Conservation (phyloP, 2,329 filamentous ascomycete species). For the Fusarium sp. region DNA sequence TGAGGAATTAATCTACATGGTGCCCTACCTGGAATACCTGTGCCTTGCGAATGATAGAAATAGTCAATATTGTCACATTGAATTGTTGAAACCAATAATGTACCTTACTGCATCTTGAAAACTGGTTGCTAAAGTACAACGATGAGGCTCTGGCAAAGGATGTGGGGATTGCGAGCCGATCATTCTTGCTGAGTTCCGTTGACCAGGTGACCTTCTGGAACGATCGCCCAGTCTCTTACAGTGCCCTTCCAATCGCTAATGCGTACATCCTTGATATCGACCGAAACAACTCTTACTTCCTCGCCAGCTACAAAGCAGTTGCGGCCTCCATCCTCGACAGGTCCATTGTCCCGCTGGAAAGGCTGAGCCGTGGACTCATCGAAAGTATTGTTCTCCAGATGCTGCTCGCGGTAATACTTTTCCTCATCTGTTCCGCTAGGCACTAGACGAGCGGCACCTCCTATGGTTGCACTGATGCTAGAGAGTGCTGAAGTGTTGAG, state of each 20-base stretch:
- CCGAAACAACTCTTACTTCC: constrained; percentile 86
- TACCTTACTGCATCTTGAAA: not conserved
- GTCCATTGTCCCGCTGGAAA: constrained; percentile 47
- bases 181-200: constrained; percentile 51
- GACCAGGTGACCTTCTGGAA: constrained; percentile 46
- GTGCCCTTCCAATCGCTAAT: constrained; percentile 97
- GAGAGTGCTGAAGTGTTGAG: constrained; percentile 89
- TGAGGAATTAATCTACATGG: constrained; percentile 7
- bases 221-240: constrained; percentile 77
- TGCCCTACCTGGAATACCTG: not conserved
- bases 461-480: constrained; percentile 92
- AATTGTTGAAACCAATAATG: not conserved
- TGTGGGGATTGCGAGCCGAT: not conserved
- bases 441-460: constrained; percentile 81
- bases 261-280: constrained; percentile 82
- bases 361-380: constrained; percentile 58
- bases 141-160: constrained; percentile 2
- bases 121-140: not conserved
- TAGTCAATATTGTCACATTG: not conserved
- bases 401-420: constrained; percentile 79
- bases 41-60: not conserved
- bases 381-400: constrained; percentile 93
- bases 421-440: constrained; percentile 81
- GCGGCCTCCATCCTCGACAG: constrained; percentile 60
- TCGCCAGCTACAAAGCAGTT: constrained; percentile 80